Conservation (phyloP, 192 early-diverging fungal genomes). For the Coemansia sp. region DNA sequence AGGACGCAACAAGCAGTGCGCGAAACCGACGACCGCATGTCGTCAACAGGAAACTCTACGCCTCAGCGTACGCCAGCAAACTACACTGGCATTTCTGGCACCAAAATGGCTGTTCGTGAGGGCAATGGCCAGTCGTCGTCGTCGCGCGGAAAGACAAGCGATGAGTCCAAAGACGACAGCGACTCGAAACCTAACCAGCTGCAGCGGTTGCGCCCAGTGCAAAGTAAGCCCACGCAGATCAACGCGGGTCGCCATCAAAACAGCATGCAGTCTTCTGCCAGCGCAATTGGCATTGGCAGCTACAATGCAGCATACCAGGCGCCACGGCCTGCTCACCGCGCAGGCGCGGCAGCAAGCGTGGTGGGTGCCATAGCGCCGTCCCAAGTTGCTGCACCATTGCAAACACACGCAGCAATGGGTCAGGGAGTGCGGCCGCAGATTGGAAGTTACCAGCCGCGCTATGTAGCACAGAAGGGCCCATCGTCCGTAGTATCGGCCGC, state of each 20-base stretch:
- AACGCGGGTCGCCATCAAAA: conserved; percentile 18
- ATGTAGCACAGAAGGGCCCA: conserved; percentile 34
- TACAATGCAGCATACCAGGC: conserved; percentile 34
- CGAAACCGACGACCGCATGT: conserved; percentile 26
- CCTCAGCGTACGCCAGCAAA: conserved; percentile 43
- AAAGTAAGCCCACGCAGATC: conserved; percentile 22
- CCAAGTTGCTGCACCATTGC: conserved; percentile 24
- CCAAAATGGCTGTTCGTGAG: conserved; percentile 34
- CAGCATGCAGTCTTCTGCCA: conserved; percentile 45
- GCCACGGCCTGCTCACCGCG: conserved; percentile 25
- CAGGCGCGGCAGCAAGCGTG: conserved; percentile 47
- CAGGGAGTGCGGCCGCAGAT: conserved; percentile 43
- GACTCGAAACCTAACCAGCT: conserved; percentile 19
- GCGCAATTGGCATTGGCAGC: conserved; percentile 53
- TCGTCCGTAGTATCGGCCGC: conserved; percentile 52
- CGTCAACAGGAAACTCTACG: conserved; percentile 16
- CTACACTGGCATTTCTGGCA: conserved; percentile 29
- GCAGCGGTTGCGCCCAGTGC: conserved; percentile 22
- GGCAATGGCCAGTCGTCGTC: conserved; percentile 22
- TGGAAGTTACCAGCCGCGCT: conserved; percentile 51
- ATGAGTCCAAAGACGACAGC: conserved; percentile 24
- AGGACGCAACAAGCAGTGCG: conserved; percentile 50
- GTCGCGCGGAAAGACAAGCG: conserved; percentile 29
- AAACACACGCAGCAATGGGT: conserved; percentile 23
- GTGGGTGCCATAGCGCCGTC: conserved; percentile 29